Base-by-base conservation (phyloP, 2,329 filamentous ascomycete genomes). In the Trichophyton benhamiae region DNA sequence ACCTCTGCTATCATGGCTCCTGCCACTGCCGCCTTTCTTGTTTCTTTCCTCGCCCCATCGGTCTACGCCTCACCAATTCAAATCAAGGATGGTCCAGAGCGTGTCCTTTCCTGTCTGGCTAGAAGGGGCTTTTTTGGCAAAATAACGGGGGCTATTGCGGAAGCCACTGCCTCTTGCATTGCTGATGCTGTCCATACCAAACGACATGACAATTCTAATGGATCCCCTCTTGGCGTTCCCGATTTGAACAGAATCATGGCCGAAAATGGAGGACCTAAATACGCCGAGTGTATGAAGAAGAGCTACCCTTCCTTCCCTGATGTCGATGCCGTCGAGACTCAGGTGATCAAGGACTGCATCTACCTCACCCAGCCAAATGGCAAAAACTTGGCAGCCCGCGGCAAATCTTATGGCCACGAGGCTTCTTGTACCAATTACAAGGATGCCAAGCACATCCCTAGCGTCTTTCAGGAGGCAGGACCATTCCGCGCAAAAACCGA, bases 241-340 rank as follows among this genome's bases (percentile, higher is more conserved):
- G n/a, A 8, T 8, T 20, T 46, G 5, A 46, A 17, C 42, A 20
- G 20, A 5, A 6, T 22, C 17, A 8, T 20, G 7, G 4, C 5
- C 17, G 42, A 46, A 46, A 22, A n/a, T 3, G 5, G 7, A 17
- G n/a, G 17, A 8, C 42, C 42, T 20, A 8, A 46, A 2, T 60
- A n/a, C 13, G 20, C 44, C 42, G 41, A 52, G 42, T 60, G 58
- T 22, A 60, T 60, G 44, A 49, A 60, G 27, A 25, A 59, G 17
- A 11, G 30, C 8, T 30, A 49, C 36, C 58, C 41, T 44, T 33
- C 17, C 8, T 59, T n/a, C 15, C 57, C 57, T 5, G 41, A 59
- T 36, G 41, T 36, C 25, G 58, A 60, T 17, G 7, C 22, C 17
- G 5, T n/a, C n/a, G 58, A 60, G 27, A 3, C 36, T 17, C 22